Evolutionary conservation across 2,329 filamentous ascomycete species (phyloP), one percentile per base, ranked within the genome.

Genomic region (Grosmannia serpens): DNA sequence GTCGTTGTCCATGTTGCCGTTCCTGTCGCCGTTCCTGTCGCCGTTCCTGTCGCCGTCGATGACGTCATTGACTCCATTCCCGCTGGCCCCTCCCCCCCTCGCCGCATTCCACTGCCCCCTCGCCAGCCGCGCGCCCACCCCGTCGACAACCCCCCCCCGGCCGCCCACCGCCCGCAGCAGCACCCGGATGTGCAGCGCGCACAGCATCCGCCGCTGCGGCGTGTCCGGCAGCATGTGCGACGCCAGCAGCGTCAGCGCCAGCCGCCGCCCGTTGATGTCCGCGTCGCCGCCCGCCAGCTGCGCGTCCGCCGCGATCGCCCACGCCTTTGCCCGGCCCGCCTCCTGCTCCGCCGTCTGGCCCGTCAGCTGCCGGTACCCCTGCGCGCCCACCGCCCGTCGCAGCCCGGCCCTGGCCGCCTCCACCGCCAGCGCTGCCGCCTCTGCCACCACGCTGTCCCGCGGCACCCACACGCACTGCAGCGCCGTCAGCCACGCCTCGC

Each of bases 381-480:
- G 81, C 64, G 85, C 80, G 46, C 92, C 91, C 62, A 96, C 83
- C 0, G 88, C 70, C 64, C 90, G 91, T 52, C 89, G 84, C 57
- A 90, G 70, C 65, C 88, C 88, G 56, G 95, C 86, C 71, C 95
- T 95, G 58, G 88, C 71, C 58, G 86, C 89, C 75, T 96, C 94
- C 49, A 90, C 76, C 8, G 85, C 77, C 27, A 96, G 78, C 3
- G 91, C 91, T 20, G 88, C 84, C 58, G 89, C 87, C 70, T 96
- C 92, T 3, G 95, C 82, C 64, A 92, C 80, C 69, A 95, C 91
- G 64, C 87, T 89, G 70, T 95, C 35, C 35, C 35, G 83, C 13
- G 92, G 92, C 17, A 96, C 88, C 82, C 91, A 95, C 27, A 96
- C 89, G 4, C 88, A 92, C 72, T 96, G 91, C 60, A 96, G 86